Evolutionary conservation across 176 grass and related monocot genomes (phyloP), one percentile per base, ranked within the genome.

Genomic region (Carex parvula): DNA sequence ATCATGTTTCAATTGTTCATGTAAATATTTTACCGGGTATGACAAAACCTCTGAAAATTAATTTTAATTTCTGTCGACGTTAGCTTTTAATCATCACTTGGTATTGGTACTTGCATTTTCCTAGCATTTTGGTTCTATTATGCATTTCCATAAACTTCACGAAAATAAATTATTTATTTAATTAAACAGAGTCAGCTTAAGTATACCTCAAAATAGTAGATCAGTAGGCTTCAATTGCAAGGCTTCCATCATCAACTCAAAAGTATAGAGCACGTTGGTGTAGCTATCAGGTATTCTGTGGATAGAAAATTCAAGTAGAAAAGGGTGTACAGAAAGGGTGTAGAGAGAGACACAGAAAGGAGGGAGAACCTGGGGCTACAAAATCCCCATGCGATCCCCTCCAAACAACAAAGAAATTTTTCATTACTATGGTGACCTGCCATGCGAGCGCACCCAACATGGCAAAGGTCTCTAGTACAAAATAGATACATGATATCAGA

Each of bases 381-480:
- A 85, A 85, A 62, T 85, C 57, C 70, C 83, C 83, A 48, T 85
- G 83, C 83, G 83, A 75, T 85, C 83, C 50, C 64, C 83, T 54
- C 68, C 68, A 14, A 22, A 60, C 70, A 64, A 85, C 52, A 62
- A 59, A 85, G 26, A 77, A 24, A 1, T 56, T 55, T 64, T 79
- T 85, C 80, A 80, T 86, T 86, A 86, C 50, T 86, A 37, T 16
- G 13, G 11, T 68, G 84, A 79, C 61, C 84, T 59, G 84, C 55
- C 84, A 81, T 79, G 74, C 83, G 83, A 85, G 83, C 83, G 64
- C 83, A 85, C 83, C 83, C 83, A 29, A 77, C 83, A 85, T 85
- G 83, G 83, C 83, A 85, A 85, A 76, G 83, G 70, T 63, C 83
- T 76, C 68, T 46, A 54, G 60, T 83, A 83, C 81, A 83, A 1